These are phyloP conservation scores for Recurvomyces mirabilis DNA, from an alignment of 495 filamentous ascomycete genomes.

Conservation along the genomic window DNA sequence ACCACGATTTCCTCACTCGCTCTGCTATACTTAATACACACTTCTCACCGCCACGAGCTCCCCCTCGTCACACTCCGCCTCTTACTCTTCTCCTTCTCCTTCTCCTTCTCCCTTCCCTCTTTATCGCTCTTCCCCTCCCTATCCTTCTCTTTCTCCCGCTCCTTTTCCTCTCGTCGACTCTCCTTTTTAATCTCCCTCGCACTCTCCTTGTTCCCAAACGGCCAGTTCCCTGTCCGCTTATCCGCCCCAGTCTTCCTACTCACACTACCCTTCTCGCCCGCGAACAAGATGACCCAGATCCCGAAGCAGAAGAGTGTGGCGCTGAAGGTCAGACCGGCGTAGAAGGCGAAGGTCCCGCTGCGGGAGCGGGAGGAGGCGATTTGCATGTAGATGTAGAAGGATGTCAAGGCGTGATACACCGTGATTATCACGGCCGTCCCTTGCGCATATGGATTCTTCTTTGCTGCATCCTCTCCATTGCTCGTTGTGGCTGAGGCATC, in stretches of 20 bases:
- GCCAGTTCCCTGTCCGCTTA: slow-evolving; percentile 67
- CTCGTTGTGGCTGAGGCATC: slow-evolving; percentile 34
- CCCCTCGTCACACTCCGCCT: slow-evolving; percentile 5
- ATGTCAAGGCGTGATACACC: slow-evolving; percentile 49
- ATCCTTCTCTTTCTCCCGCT: background rate
- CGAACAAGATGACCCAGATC: slow-evolving; percentile 68
- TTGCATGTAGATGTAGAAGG: slow-evolving; percentile 56
- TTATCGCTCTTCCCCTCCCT: background rate
- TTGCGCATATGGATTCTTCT: slow-evolving; percentile 54
- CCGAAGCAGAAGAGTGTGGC: slow-evolving; percentile 48
- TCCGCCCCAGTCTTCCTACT: slow-evolving; percentile 64
- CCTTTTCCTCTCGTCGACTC: slow-evolving; percentile 3
- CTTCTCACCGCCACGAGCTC: background rate
- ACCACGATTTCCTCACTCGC: no score
- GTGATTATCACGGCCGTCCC: slow-evolving; percentile 56
- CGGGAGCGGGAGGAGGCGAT: background rate
- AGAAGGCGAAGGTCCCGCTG: slow-evolving; percentile 32
- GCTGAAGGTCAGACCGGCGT: slow-evolving; percentile 42
- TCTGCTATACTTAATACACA: no score
- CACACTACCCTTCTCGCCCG: slow-evolving; percentile 48
- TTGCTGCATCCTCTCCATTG: background rate
- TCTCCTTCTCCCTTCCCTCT: slow-evolving; percentile 19
- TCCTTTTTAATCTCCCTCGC: slow-evolving; percentile 15
- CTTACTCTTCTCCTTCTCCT: slow-evolving; percentile 14
- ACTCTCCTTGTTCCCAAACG: slow-evolving; percentile 55